Evolutionary conservation across 345 rosid species (phyloP).

Genomic region (Arabis hirsuta): DNA sequence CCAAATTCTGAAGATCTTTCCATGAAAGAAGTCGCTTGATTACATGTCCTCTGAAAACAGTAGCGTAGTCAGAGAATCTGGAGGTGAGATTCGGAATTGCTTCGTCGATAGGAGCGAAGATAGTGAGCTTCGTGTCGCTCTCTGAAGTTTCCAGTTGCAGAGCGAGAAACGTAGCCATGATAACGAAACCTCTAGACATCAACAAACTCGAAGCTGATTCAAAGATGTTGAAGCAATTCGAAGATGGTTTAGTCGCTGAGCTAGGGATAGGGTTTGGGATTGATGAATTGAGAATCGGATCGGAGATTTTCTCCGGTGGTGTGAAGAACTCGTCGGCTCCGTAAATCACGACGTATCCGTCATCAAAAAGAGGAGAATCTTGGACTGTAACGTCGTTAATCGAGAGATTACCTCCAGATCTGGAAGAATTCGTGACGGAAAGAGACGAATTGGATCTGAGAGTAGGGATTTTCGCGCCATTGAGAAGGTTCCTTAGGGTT

Average conservation of each 20-base stretch:
- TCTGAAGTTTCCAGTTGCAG: slow-evolving; percentile 40
- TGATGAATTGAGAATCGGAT: slow-evolving; percentile 17
- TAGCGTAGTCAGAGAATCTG: slow-evolving; percentile 41
- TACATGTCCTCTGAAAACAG: slow-evolving; percentile 47
- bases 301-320: slow-evolving; percentile 12
- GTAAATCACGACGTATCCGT: slow-evolving; percentile 43
- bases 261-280: slow-evolving; percentile 26
- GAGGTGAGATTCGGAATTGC: slow-evolving; percentile 33
- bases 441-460: slow-evolving; percentile 41
- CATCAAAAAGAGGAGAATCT: slow-evolving; percentile 45
- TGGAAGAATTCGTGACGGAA: slow-evolving; percentile 31
- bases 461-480: slow-evolving; percentile 49
- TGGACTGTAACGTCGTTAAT: slow-evolving; percentile 46
- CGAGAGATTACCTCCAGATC: slow-evolving; percentile 8
- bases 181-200: slow-evolving; percentile 44
- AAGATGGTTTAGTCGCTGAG: not conserved
- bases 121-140: slow-evolving; percentile 43
- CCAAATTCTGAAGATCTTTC: slow-evolving; percentile 44
- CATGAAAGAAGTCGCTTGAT: slow-evolving; percentile 42
- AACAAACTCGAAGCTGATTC: slow-evolving; percentile 46
- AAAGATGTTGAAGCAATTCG: slow-evolving; percentile 34
- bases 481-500: slow-evolving; percentile 36
- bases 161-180: slow-evolving; percentile 53
- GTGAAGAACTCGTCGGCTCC: slow-evolving; percentile 46
- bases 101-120: slow-evolving; percentile 53